phyloP scores from a whole-genome alignment of 176 grass and related monocot genomes.

The Oryza brachyantha region DNA sequence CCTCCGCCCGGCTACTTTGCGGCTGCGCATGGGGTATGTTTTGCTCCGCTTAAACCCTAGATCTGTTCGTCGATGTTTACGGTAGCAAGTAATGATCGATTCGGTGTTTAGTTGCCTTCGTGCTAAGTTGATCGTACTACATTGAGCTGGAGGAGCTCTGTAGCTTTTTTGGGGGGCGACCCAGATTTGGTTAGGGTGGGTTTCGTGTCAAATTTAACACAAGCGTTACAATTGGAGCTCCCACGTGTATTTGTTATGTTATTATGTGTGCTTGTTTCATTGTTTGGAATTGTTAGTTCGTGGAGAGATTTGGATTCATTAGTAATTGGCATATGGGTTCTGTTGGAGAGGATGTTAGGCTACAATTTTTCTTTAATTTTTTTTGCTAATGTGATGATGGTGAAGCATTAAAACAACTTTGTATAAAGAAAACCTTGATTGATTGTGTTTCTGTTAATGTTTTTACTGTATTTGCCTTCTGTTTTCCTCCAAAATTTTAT shows the following conservation, averaged over 20 bases:
- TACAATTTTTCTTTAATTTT: background rate
- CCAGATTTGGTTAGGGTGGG: background rate
- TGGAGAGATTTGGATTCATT: background rate
- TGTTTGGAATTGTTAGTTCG: background rate
- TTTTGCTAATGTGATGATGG: background rate
- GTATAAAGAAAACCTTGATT: background rate
- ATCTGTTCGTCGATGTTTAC: background rate
- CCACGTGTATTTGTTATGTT: background rate
- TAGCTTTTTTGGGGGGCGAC: background rate
- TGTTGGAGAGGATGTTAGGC: background rate
- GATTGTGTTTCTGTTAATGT: background rate
- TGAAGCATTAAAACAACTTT: background rate
- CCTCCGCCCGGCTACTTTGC: no score
- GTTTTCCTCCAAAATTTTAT: background rate
- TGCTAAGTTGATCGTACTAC: background rate
- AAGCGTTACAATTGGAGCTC: background rate
- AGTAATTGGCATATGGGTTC: background rate
- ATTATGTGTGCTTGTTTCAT: background rate
- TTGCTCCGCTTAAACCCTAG: constrained; percentile 2
- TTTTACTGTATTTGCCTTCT: background rate
- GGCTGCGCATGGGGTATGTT: background rate
- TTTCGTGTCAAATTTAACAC: background rate
- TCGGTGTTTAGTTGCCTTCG: background rate
- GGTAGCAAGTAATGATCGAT: background rate
- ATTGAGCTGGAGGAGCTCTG: background rate